Conservation (phyloP, 768 basidiomycete species). For the Amanita subjunquillea region DNA sequence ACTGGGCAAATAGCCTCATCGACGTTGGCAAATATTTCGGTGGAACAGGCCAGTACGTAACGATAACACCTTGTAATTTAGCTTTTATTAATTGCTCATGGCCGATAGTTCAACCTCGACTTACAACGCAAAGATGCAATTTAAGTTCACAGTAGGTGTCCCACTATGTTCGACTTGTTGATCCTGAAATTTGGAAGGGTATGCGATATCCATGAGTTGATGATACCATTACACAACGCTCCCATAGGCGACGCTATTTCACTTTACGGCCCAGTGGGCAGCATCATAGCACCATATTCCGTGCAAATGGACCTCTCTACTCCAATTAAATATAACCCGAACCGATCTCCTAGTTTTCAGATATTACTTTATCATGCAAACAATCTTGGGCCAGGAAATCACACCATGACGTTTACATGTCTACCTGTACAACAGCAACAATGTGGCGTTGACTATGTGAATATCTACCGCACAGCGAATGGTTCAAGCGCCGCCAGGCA, state of each 20-base stretch:
- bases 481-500: neutral
- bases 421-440: neutral
- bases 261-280: slow-evolving; percentile 1
- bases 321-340: neutral
- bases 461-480: neutral
- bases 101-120: neutral
- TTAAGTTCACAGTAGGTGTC: neutral
- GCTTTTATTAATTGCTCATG: neutral
- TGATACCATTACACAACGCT: neutral
- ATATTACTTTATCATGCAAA: slow-evolving; percentile 4
- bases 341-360: neutral
- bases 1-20: neutral
- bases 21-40: neutral
- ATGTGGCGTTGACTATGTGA: slow-evolving; percentile 4
- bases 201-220: neutral
- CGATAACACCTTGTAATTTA: neutral
- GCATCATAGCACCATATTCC: neutral
- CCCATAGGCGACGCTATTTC: slow-evolving; percentile 3
- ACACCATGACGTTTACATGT: slow-evolving; percentile 3
- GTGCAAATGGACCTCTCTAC: neutral
- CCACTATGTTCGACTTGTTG: neutral
- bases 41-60: slow-evolving; percentile 3
- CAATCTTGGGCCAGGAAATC: slow-evolving; percentile 5
- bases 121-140: neutral
- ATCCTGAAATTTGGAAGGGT: slow-evolving; percentile 1